Conservation (phyloP, 2,329 filamentous ascomycete species). For the Akanthomyces uredinophilus region DNA sequence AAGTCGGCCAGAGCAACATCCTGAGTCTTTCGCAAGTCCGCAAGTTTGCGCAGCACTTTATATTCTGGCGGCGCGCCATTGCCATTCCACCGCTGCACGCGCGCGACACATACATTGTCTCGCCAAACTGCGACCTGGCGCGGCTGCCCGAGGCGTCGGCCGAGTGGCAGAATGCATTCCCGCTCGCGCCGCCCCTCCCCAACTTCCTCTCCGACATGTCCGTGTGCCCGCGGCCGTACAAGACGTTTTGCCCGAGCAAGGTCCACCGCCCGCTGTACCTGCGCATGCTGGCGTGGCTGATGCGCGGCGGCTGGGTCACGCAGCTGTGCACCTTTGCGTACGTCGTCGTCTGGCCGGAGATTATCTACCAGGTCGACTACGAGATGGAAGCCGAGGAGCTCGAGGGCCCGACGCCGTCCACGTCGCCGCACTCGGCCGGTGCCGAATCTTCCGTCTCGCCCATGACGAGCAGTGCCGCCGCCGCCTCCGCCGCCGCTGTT, state of each 20-base stretch:
- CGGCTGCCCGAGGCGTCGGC: slow-evolving; percentile 64
- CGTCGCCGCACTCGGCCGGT: slow-evolving; percentile 26
- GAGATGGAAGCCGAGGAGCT: slow-evolving; percentile 63
- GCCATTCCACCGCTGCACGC: slow-evolving; percentile 87
- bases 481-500: neutral
- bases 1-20: slow-evolving; percentile 64
- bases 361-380: slow-evolving; percentile 74
- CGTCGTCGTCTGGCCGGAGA: slow-evolving; percentile 76
- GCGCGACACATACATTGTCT: slow-evolving; percentile 85
- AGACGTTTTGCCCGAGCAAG: slow-evolving; percentile 77
- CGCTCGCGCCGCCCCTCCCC: slow-evolving; percentile 73
- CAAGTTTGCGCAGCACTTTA: slow-evolving; percentile 84
- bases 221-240: slow-evolving; percentile 74
- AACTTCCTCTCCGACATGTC: slow-evolving; percentile 85
- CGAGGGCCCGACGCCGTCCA: slow-evolving; percentile 22
- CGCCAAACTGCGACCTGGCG: slow-evolving; percentile 77
- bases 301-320: slow-evolving; percentile 89
- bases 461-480: neutral
- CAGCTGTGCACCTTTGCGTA: slow-evolving; percentile 90
- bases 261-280: slow-evolving; percentile 85
- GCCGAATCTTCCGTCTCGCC: slow-evolving; percentile 20
- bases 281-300: slow-evolving; percentile 86
- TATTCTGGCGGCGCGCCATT: slow-evolving; percentile 91
- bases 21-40: slow-evolving; percentile 78
- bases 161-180: slow-evolving; percentile 73